Evolutionary conservation across 148 eudicot genomes (phyloP), one percentile per base, ranked within the genome.

Genomic region (Amaranthus palmeri): DNA sequence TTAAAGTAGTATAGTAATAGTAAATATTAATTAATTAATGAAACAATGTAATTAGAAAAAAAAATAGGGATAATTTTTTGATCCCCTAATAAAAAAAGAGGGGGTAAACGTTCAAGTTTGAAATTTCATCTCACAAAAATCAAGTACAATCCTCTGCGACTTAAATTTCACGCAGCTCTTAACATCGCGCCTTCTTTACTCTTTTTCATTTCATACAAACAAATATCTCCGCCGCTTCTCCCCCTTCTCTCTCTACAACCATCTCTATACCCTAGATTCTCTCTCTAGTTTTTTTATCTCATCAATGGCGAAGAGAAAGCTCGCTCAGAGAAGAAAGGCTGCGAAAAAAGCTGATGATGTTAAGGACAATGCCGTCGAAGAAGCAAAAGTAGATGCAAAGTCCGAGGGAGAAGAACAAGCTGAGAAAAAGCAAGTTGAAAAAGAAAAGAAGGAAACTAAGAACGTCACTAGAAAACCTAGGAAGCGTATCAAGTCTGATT

Each of bases 401-500:
- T 45, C 52, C 0, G 15, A 46, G 4, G 64, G 3, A 10, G 61
- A 60, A 4, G 47, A 71, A 7, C 48, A 66, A 44, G 4, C 11
- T 44, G 11, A 42, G 61, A 47, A 60, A 51, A 10, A 70, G 43
- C 18, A 61, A 5, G 63, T 25, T 25, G 36, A 2, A 25, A 25
- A 49, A 17, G n/a, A 76, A 18, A 59, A 55, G 41, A 61, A 77
- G 64, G 55, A 51, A 58, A 45, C 64, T 11, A 70, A 71, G 54
- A 79, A 70, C 41, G 76, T 65, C 17, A 72, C 46, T n/a, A 64
- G 45, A 10, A 81, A 76, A 71, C 54, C 78, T 13, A 86, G 73
- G 72, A 90, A 79, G 61, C 68, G 59, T 43, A 46, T 76, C 3
- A 85, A 81, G 77, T 87, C 93, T 57, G 77, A 83, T 58, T 40